Percentiles rank a stretch among this genome's conserved stretches.
Conservation (phyloP, 352 stramenopile species). For the Pythium insidiosum region DNA sequence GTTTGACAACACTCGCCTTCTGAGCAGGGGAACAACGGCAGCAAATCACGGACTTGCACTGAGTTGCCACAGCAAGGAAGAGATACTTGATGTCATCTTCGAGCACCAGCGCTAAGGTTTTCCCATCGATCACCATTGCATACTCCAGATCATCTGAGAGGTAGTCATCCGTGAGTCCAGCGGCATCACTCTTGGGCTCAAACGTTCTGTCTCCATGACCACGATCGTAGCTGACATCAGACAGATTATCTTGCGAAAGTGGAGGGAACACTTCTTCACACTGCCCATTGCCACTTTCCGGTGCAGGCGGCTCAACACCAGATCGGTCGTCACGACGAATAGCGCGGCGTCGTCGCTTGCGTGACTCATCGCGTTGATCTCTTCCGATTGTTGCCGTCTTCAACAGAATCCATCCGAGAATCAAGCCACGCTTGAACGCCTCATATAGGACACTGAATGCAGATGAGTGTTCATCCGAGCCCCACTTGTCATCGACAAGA, state of each 20-base stretch:
- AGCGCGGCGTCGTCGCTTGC: slow-evolving; percentile 57
- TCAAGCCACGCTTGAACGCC: slow-evolving; percentile 57
- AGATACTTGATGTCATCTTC: slow-evolving; percentile 88
- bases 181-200: slow-evolving; percentile 40
- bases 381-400: slow-evolving; percentile 67
- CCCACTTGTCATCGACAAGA: slow-evolving; percentile 84
- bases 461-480: slow-evolving; percentile 76
- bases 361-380: slow-evolving; percentile 55
- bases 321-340: slow-evolving; percentile 38
- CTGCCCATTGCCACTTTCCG: slow-evolving; percentile 26
- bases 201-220: slow-evolving; percentile 58
- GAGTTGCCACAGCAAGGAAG: slow-evolving; percentile 78
- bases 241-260: slow-evolving; percentile 30
- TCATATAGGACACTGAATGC: slow-evolving; percentile 68
- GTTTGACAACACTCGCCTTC: slow-evolving; percentile 80
- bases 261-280: slow-evolving; percentile 73
- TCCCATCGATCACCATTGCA: slow-evolving; percentile 88
- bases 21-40: slow-evolving; percentile 79
- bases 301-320: slow-evolving; percentile 18
- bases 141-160: slow-evolving; percentile 80
- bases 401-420: slow-evolving; percentile 56
- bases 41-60: slow-evolving; percentile 88
- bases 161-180: slow-evolving; percentile 25
- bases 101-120: slow-evolving; percentile 72
- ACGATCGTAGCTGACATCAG: slow-evolving; percentile 44